These are phyloP conservation scores for Geranium brycei DNA, from an alignment of 345 rosid genomes.

Conservation along the genomic window DNA sequence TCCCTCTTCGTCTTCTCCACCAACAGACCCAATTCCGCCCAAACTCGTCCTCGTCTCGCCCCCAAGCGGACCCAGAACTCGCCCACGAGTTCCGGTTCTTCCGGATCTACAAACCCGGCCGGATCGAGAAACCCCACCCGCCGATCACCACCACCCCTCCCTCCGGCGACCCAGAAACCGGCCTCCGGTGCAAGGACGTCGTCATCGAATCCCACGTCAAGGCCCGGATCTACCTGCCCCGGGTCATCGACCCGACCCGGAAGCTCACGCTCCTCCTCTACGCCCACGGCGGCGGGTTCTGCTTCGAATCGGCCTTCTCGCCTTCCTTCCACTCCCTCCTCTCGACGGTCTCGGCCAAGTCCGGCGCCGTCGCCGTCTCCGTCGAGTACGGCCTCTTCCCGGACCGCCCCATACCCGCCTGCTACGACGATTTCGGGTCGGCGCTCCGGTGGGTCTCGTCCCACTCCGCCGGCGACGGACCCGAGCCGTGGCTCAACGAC, in stretches of 20 bases:
- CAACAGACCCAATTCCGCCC: too few species aligned
- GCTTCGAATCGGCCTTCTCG: constrained; percentile 24
- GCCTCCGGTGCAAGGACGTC: constrained; percentile 25
- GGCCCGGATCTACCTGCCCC: constrained; percentile 23
- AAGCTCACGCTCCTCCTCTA: constrained; percentile 10
- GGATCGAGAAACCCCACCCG: constrained; percentile 3
- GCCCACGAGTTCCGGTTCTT: constrained; percentile 11
- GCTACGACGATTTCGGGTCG: constrained; percentile 30
- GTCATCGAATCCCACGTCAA: constrained; percentile 14
- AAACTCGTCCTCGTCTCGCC: too few species aligned
- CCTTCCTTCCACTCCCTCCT: constrained; percentile 21
- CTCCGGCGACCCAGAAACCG: constrained; percentile 3
- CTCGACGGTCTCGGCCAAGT: constrained; percentile 16
- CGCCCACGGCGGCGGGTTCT: constrained; percentile 42
- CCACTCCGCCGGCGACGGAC: constrained; percentile 17
- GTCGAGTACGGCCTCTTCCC: constrained; percentile 31
- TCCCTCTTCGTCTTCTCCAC: too few species aligned
- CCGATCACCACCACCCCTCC: constrained; percentile 5
- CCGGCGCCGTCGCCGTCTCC: constrained; percentile 17
- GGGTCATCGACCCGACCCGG: background rate
- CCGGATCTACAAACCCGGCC: constrained; percentile 9
- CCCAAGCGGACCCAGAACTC: too few species aligned
- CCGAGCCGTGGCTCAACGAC: constrained; percentile 20
- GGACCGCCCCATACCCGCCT: constrained; percentile 22
- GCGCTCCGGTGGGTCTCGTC: constrained; percentile 29